phyloP scores from a whole-genome alignment of 2,329 filamentous ascomycete species.

The Apiospora rasikravindrae region DNA sequence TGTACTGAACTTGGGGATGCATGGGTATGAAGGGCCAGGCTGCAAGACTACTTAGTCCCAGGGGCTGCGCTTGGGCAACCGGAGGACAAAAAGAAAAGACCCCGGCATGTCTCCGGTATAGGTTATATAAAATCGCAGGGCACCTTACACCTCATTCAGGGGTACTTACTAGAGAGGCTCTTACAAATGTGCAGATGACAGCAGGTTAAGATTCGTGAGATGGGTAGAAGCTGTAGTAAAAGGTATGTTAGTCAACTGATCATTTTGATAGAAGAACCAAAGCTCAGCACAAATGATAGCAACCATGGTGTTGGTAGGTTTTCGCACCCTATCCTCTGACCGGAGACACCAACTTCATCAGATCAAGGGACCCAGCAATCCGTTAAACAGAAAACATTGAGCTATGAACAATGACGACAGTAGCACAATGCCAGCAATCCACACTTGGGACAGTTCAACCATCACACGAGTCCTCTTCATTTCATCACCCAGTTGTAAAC shows the following conservation, averaged over 20 bases:
- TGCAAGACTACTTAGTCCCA: neutral
- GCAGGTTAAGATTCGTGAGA: slow-evolving; percentile 5
- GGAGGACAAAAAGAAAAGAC: too few species aligned
- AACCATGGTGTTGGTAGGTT: neutral
- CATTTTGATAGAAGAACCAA: neutral
- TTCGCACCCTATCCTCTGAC: neutral
- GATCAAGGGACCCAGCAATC: neutral
- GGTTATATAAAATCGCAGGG: neutral
- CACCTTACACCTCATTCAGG: neutral
- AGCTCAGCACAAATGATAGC: neutral
- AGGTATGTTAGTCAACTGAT: neutral
- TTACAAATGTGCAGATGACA: slow-evolving; percentile 7
- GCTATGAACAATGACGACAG: too few species aligned
- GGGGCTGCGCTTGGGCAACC: neutral
- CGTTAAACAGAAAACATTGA: too few species aligned
- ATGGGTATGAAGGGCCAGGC: neutral
- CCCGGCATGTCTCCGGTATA: neutral
- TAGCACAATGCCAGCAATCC: neutral
- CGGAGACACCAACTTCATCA: neutral
- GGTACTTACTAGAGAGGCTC: neutral
- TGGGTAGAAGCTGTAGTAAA: slow-evolving; percentile 2
- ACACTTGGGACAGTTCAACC: neutral
- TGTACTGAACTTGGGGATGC: neutral
- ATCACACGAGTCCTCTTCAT: neutral
- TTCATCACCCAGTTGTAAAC: neutral